Evolutionary conservation across 2,329 filamentous ascomycete species (phyloP), one percentile per base, ranked within the genome.

Genomic region (Periconia macrospinosa): DNA sequence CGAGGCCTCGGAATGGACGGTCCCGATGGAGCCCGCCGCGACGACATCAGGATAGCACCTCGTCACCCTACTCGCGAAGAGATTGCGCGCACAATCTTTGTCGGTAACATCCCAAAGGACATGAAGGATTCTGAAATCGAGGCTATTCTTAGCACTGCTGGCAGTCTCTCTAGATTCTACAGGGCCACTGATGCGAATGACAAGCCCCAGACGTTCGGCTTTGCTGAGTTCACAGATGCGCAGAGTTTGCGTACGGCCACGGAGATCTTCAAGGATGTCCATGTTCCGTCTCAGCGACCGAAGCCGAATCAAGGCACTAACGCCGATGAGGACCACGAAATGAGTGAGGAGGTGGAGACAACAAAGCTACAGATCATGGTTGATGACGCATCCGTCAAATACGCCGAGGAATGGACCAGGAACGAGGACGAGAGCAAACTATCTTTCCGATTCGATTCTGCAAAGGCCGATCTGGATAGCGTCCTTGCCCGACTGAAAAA

Each of bases 151-250:
- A 78, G 83, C 44, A 83, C 87, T n/a, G 89, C 89, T 0, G 92
- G 92, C 41, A 86, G 83, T 69, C 76, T 99, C 57, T 86, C 89
- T 59, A 87, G 91, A 65, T 99, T 92, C 92, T 92, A 92, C 58
- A 81, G 91, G 55, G 88, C 86, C 33, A 85, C 84, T 17, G 86
- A 90, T 71, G 86, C 88, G n/a, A 87, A 91, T 60, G 86, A 89
- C 60, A 94, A 93, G 76, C 86, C 87, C 52, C 87, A 88, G 75
- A 88, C 87, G 58, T 97, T 97, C 79, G 94, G 93, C 14, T 97
- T 99, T 76, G 94, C 93, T 55, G 90, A 97, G 75, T 99, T 90
- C 74, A 93, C 96, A 58, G 92, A 97, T 72, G 86, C 88, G 20
- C 90, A 96, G 73, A 93, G 92, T 60, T 81, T 99, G 62, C 86